These are phyloP conservation scores for Leptographium galeiforme DNA, from an alignment of 2,329 filamentous ascomycete genomes.

Conservation along the genomic window DNA sequence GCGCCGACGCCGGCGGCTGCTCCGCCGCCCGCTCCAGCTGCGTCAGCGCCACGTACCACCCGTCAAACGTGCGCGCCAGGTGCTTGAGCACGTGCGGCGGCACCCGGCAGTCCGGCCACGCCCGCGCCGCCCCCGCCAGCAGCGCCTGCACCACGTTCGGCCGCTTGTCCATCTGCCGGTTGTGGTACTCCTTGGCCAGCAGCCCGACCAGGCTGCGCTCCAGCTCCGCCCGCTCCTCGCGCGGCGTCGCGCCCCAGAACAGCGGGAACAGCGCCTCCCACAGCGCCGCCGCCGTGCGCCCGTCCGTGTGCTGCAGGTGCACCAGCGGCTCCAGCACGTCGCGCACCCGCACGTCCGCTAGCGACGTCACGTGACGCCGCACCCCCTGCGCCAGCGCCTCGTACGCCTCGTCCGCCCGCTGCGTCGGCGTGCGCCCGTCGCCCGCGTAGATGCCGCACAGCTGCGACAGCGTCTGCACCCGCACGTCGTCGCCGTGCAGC, in stretches of 20 bases:
- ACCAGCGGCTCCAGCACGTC: slow-evolving; percentile 82
- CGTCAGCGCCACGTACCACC: slow-evolving; percentile 88
- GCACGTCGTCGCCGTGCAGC: slow-evolving; percentile 75
- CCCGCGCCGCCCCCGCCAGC: slow-evolving; percentile 72
- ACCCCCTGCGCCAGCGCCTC: slow-evolving; percentile 68
- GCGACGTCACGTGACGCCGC: slow-evolving; percentile 67
- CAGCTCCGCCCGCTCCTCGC: slow-evolving; percentile 79
- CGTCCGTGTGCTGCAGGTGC: slow-evolving; percentile 84
- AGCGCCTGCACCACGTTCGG: slow-evolving; percentile 93
- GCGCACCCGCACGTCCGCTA: slow-evolving; percentile 74
- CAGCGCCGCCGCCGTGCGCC: slow-evolving; percentile 68
- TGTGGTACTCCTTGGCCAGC: slow-evolving; percentile 90
- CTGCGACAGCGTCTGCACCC: slow-evolving; percentile 57
- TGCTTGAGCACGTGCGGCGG: slow-evolving; percentile 95
- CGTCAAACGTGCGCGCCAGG: slow-evolving; percentile 83
- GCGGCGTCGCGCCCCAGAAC: slow-evolving; percentile 78
- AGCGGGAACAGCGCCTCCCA: slow-evolving; percentile 89
- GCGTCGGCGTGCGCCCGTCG: slow-evolving; percentile 48
- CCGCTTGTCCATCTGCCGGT: slow-evolving; percentile 82
- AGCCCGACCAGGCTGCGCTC: slow-evolving; percentile 84
- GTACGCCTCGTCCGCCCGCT: slow-evolving; percentile 71
- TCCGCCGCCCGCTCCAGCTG: slow-evolving; percentile 85
- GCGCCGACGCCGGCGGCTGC: slow-evolving; percentile 59
- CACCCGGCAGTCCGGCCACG: slow-evolving; percentile 78
- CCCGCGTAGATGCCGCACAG: slow-evolving; percentile 61